Evolutionary conservation across 495 filamentous ascomycete species (phyloP), one percentile per base, ranked within the genome.

Genomic region (Poronia punctata): DNA sequence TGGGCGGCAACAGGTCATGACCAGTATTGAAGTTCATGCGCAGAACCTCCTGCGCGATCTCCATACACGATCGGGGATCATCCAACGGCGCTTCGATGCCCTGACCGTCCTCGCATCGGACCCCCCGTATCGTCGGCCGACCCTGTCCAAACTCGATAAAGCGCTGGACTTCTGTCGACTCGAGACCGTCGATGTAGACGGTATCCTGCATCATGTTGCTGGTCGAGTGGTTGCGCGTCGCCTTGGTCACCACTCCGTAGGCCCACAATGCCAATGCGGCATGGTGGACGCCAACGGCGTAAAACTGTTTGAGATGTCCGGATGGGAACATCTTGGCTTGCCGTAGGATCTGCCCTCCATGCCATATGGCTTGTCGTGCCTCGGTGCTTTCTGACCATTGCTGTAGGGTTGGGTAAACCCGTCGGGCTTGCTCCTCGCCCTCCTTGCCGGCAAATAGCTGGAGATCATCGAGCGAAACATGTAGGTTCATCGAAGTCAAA

Each of bases 391-490:
- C 52, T 1, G 72, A 68, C 78, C 79, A 82, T 15, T 68, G 56
- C 25, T 71, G 62, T 1, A 80, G 62, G 0, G 60, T 61, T 8
- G 72, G 66, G 28, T 72, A 75, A 6, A 75, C 70, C 3, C 69
- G 57, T 3, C 68, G 61, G 1, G 77, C 72, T 49, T 80, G 76
- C 36, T 80, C 72, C 38, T 76, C 71, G 38, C 77, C 79, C 37
- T 80, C 74, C 24, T 78, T 75, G 0, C 78, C 78, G 0, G 76
- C 74, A 36, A 82, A 80, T 1, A 77, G 68, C 42, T 84, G 78
- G 0, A 83, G 66, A 35, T 82, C 78, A 36, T 81, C 79, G 0
- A 81, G 64, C 0, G 76, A 75, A 44, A 79, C 70, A 53, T 81
- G 64, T 1, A 83, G 57, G 45, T 76, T 67, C 68, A 82, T 74